These are phyloP conservation scores for Penicillium malachiteum DNA, from an alignment of 495 filamentous ascomycete genomes.

Conservation along the genomic window DNA sequence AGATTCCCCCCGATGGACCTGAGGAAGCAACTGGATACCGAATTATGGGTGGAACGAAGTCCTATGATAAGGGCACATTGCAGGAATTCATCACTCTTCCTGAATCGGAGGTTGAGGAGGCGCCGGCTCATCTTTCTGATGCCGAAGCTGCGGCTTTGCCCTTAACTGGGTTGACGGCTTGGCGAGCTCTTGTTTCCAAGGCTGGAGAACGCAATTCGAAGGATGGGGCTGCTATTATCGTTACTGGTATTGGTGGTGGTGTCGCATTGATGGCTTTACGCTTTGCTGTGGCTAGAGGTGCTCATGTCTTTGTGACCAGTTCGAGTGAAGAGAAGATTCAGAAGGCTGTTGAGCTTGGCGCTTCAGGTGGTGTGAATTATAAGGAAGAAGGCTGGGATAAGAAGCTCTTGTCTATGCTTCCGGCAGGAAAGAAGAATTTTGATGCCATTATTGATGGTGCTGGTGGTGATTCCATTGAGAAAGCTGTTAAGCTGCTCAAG, in stretches of 20 bases:
- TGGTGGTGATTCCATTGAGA: conserved; percentile 68
- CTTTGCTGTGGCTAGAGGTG: conserved; percentile 66
- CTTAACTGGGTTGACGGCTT: conserved; percentile 80
- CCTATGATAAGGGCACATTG: conserved; percentile 63
- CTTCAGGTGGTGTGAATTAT: conserved; percentile 67
- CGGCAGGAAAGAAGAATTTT: conserved; percentile 54
- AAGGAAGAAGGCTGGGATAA: conserved; percentile 67
- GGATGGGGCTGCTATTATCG: conserved; percentile 61
- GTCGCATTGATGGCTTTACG: conserved; percentile 70
- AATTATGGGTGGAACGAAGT: conserved; percentile 71
- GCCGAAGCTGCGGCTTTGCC: conserved; percentile 79
- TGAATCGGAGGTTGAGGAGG: conserved; percentile 69
- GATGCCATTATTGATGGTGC: conserved; percentile 77
- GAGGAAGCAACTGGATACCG: conserved; percentile 60
- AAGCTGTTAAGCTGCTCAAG: conserved; percentile 57
- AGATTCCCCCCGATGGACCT: conserved; percentile 64
- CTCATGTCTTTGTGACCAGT: conserved; percentile 68
- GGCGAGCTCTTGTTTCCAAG: conserved; percentile 78
- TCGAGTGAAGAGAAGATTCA: conserved; percentile 64
- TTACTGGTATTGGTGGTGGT: conserved; percentile 81
- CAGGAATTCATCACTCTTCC: conserved; percentile 69
- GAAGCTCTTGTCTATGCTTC: conserved; percentile 57
- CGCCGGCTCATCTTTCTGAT: conserved; percentile 66
- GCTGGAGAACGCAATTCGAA: conserved; percentile 53
- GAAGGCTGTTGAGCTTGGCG: conserved; percentile 62